Evolutionary conservation across 1,284 basidiomycete genomes (phyloP), one percentile per base, ranked within the genome.

Genomic region (Peniophora sp.): DNA sequence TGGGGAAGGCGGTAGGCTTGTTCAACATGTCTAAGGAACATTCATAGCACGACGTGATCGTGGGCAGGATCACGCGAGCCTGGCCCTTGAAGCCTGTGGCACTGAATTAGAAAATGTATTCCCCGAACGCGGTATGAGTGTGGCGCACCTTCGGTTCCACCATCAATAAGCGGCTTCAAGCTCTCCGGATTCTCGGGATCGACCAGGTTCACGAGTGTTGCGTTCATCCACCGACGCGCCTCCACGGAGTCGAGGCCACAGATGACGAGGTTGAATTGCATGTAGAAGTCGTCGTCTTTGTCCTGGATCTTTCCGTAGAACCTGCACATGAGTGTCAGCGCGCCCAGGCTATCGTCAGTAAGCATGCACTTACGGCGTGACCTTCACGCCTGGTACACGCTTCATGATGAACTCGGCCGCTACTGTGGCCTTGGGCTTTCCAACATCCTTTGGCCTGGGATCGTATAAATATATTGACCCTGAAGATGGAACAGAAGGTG

Each of bases 231-330:
- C 53, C 97, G 80, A 34, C 97, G 81, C 3, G 97, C 97, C 66
- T 95, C 89, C 50, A 97, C 89, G 3, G 94, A 97, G 67, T 99
- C 97, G n/a, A 99, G 80, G 3, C 97, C 97, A 59, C 97, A 98
- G 53, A 99, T 92, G 60, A 99, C 82, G 48, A 99, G 78, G 67
- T 95, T 91, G 71, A 99, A 99, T 66, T 95, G 88, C 79, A 92
- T 78, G 71, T 99, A 99, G 63, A 96, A 99, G n/a, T 85, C 84
- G 51, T 93, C 86, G 56, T 82, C 92, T 65, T 97, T 97, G 72
- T 99, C 97, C 69, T 99, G 97, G 54, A 99, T 99, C 71, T 96
- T 97, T 57, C 92, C 92, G 71, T 88, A 90, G 64, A 96, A 95
- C 35, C 94, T 96, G 60, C 15, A 37, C 24, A 43, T 42, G 24